Evolutionary conservation across 2,329 filamentous ascomycete species (phyloP), one percentile per base, ranked within the genome.

Genomic region (Coleophoma crateriformis): DNA sequence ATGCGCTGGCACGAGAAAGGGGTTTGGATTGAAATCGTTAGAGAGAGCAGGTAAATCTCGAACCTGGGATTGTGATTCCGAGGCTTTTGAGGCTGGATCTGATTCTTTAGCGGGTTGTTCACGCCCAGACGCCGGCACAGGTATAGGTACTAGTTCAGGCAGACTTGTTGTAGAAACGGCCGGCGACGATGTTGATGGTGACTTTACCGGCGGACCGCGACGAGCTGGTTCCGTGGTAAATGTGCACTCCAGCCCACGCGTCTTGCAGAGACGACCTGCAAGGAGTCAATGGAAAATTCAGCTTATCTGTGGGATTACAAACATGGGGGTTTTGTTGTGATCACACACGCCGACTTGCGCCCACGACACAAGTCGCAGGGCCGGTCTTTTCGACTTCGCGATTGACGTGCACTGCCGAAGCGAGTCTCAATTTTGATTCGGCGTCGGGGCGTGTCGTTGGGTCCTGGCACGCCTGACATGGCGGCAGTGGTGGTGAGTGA

Each of bases 301-400:
- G 34, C 15, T 50, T 33, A 33, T 35, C 11, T 13, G 27, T 6
- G 17, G 44, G 47, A 53, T 22, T 38, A 56, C 70, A 61, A 64
- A 75, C 72, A 74, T 50, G 71, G 72, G 46, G 71, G 71, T 50
- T 67, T 61, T 11, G 62, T 63, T 32, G 69, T 66, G 48, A 75
- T 74, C 7, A 74, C 67, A 56, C 72, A 75, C n/a, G 70, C 72
- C 39, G 71, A 73, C 61, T 74, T 75, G 15, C 72, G 64, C 43
- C 62, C 63, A 8, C 71, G 68, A 53, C 72, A 75, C 11, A 66
- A 64, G 58, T 75, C 72, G 52, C 72, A 75, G 2, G 72, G 72
- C 22, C 71, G 66, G 50, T 71, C 71, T 60, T 74, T 75, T 50
- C 71, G 68, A 57, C 72, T 74, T 48, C 71, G 58, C 33, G 66